Conservation (phyloP, 306 rosid species). For the Quercus berberidifolia region DNA sequence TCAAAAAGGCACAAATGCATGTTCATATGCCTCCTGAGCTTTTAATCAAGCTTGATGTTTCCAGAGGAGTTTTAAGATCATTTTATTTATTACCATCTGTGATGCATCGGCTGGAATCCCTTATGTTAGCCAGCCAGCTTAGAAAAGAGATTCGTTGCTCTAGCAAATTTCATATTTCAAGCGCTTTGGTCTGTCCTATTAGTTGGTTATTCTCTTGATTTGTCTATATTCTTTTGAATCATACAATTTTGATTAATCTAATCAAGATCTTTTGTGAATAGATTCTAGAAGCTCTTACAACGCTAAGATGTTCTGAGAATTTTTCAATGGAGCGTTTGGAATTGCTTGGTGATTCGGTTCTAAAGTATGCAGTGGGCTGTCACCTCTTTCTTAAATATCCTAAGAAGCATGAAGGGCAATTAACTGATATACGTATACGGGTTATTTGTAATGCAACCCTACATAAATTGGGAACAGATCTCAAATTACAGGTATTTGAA, state of each 20-base stretch:
- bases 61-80: slow-evolving; percentile 59
- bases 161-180: slow-evolving; percentile 43
- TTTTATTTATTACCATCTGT: slow-evolving; percentile 79
- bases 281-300: slow-evolving; percentile 91
- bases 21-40: slow-evolving; percentile 94
- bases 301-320: slow-evolving; percentile 68
- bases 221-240: slow-evolving; percentile 1
- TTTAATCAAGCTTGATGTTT: slow-evolving; percentile 47
- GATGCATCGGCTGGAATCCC: slow-evolving; percentile 78
- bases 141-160: slow-evolving; percentile 61
- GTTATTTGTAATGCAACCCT: slow-evolving; percentile 71
- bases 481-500: slow-evolving; percentile 61
- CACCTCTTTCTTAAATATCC: slow-evolving; percentile 79
- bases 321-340: slow-evolving; percentile 96
- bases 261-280: slow-evolving; percentile 21
- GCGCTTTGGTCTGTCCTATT: slow-evolving; percentile 59
- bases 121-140: slow-evolving; percentile 89
- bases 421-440: slow-evolving; percentile 44
- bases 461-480: slow-evolving; percentile 61
- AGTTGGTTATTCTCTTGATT: slow-evolving; percentile 6
- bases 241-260: slow-evolving; percentile 10
- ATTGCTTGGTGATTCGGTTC: slow-evolving; percentile 91
- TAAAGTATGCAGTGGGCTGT: slow-evolving; percentile 81
- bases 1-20: slow-evolving; percentile 49
- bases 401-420: slow-evolving; percentile 71